Evolutionary conservation across 2,329 filamentous ascomycete genomes (phyloP).

Genomic region (Huntiella omanensis): DNA sequence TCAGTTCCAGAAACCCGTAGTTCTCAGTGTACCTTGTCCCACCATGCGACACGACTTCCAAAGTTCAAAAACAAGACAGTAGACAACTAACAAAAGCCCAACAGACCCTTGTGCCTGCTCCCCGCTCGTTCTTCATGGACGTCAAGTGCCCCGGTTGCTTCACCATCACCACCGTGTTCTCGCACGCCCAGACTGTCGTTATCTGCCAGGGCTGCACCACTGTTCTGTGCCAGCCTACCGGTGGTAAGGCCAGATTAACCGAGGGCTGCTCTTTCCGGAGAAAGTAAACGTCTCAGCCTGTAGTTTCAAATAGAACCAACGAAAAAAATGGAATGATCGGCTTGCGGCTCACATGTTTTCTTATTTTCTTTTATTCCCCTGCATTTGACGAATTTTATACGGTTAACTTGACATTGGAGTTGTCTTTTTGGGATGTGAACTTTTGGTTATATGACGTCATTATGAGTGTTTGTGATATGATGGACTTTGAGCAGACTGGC

Average conservation of each 20-base stretch:
- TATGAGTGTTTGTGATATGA: too few species aligned
- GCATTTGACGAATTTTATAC: too few species aligned
- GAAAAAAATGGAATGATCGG: conserved; percentile 12
- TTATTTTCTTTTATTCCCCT: conserved; percentile 1
- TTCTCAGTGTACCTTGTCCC: not conserved
- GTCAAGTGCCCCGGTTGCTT: conserved; percentile 99
- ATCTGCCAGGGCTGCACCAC: conserved; percentile 99
- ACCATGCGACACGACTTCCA: too few species aligned
- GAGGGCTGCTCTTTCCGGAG: conserved; percentile 99
- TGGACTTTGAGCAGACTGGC: too few species aligned
- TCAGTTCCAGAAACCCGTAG: not conserved
- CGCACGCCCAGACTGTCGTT: conserved; percentile 98
- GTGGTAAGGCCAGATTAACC: conserved; percentile 95
- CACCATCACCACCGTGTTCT: conserved; percentile 99
- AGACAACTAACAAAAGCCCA: conserved; percentile 9
- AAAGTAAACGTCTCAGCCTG: conserved; percentile 54
- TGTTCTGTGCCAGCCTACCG: conserved; percentile 97
- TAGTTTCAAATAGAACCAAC: conserved; percentile 17
- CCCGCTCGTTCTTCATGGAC: conserved; percentile 99
- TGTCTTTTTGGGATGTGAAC: not conserved
- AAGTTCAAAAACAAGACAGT: too few species aligned
- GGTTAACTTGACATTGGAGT: conserved; percentile 15
- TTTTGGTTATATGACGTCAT: too few species aligned
- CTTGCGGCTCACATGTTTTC: conserved; percentile 11
- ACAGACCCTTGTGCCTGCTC: conserved; percentile 81